Percentiles rank a stretch among this genome's conserved stretches.
These are phyloP conservation scores for Hypoxylon rickii DNA, from an alignment of 495 filamentous ascomycete genomes.

Conservation along the genomic window DNA sequence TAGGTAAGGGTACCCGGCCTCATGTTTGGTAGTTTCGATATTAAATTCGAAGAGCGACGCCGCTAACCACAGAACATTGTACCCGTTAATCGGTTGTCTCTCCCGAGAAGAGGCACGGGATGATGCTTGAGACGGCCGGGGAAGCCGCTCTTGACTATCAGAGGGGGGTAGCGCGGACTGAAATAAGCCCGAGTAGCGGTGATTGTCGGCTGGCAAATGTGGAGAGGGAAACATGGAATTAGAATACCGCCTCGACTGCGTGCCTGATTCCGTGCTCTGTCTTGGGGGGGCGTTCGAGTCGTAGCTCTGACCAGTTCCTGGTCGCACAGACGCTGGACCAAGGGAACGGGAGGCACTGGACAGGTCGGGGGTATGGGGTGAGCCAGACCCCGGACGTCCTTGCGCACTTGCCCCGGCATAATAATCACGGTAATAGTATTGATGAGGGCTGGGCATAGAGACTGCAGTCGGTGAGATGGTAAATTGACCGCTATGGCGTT, in stretches of 20 bases:
- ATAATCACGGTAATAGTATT: slow-evolving; percentile 54
- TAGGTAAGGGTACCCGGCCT: slow-evolving; percentile 94
- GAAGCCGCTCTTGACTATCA: slow-evolving; percentile 55
- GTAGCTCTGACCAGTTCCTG: slow-evolving; percentile 57
- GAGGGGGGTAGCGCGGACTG: slow-evolving; percentile 84
- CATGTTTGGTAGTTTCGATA: slow-evolving; percentile 86
- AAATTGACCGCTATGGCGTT: slow-evolving; percentile 61
- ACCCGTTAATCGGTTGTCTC: slow-evolving; percentile 47
- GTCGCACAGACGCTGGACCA: slow-evolving; percentile 41
- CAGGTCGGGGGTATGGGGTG: slow-evolving; percentile 49
- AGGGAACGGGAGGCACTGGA: slow-evolving; percentile 41
- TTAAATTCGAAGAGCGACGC: slow-evolving; percentile 96
- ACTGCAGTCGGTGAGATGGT: slow-evolving; percentile 54
- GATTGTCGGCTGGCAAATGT: slow-evolving; percentile 44
- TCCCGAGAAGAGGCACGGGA: slow-evolving; percentile 58
- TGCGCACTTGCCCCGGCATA: slow-evolving; percentile 50
- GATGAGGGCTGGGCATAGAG: slow-evolving; percentile 52
- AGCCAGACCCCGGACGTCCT: slow-evolving; percentile 44
- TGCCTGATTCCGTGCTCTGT: slow-evolving; percentile 49
- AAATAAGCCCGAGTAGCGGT: slow-evolving; percentile 71
- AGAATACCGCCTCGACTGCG: slow-evolving; percentile 50
- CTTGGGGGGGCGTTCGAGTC: slow-evolving; percentile 50
- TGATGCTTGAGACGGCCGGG: slow-evolving; percentile 49
- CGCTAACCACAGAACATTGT: slow-evolving; percentile 78
- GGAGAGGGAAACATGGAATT: slow-evolving; percentile 51